Evolutionary conservation across 345 rosid genomes (phyloP), one percentile per base, ranked within the genome.

Genomic region (Pelargonium nanum): DNA sequence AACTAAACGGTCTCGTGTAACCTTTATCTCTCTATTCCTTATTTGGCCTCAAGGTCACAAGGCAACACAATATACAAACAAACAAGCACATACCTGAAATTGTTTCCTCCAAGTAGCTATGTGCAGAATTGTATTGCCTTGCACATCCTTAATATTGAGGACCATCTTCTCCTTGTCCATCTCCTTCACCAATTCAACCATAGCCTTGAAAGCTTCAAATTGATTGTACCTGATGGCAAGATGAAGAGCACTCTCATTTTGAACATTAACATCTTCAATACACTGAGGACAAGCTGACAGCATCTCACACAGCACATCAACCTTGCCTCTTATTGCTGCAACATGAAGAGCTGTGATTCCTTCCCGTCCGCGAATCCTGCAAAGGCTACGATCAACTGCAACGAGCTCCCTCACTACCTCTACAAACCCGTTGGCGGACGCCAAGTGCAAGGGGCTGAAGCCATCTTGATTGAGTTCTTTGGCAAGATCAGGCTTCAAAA

Each of bases 81-180:
- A 28, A 28, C 7, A 19, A 21, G 26, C 10, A 62, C 82, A 66
- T 61, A 26, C 75, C 75, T 71, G 76, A 8, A 66, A 72, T 24
- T 72, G 77, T 70, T 75, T 80, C 32, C 59, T 80, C 80, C 74
- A 80, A 23, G 77, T 65, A 0, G 78, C 82, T 15, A 75, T 65
- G 62, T 77, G 83, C 60, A 82, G 75, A 59, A 65, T 68, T 0
- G 84, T 70, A 52, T 75, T 82, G 25, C 72, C 74, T 0, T 70
- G 74, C 59, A 72, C 80, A 66, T 79, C 84, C 55, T 65, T 77
- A 72, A 66, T 68, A 57, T 58, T 64, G 61, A 79, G 60, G 23
- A 73, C 59, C 48, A 40, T 9, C n/a, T 58, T 24, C 8, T 59
- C 59, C 23, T 44, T 66, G 52, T 79, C 66, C 28, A 55, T 30